Percentiles rank a stretch among this genome's conserved stretches.
phyloP scores from a whole-genome alignment of 2,329 filamentous ascomycete genomes.

The Xylaria sp. region DNA sequence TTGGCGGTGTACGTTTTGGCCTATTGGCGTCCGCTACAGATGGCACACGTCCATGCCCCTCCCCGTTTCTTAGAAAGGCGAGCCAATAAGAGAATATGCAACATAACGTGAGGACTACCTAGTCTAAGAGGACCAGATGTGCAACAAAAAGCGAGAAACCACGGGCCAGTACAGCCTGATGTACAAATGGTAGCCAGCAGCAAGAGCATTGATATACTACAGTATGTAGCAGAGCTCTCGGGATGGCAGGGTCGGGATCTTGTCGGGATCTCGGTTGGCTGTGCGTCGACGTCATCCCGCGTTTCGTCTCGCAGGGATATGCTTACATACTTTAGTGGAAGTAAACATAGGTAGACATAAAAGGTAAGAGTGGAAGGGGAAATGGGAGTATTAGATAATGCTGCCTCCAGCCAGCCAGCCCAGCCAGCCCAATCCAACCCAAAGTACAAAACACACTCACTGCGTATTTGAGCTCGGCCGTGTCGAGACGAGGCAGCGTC shows the following conservation, averaged over 20 bases:
- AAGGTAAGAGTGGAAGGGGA: too few relatives aligned
- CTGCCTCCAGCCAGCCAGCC: not conserved
- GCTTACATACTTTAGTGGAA: too few relatives aligned
- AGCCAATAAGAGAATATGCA: not conserved
- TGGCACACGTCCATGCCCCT: not conserved
- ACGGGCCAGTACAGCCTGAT: not conserved
- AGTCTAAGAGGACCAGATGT: not conserved
- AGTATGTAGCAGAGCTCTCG: not conserved
- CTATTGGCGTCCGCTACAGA: not conserved
- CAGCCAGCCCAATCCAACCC: not conserved
- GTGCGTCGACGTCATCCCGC: conserved; percentile 7
- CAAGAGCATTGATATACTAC: too few relatives aligned
- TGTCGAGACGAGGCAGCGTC: not conserved
- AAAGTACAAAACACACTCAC: not conserved
- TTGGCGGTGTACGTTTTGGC: not conserved
- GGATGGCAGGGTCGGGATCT: not conserved
- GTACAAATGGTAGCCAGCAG: too few relatives aligned
- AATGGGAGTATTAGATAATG: too few relatives aligned
- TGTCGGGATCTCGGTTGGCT: not conserved
- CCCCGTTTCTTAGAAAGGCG: not conserved
- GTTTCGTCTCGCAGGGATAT: not conserved
- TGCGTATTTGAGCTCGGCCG: not conserved
- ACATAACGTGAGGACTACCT: not conserved
- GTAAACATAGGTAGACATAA: too few relatives aligned
- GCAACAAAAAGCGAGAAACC: not conserved